Evolutionary conservation across 2,329 filamentous ascomycete genomes (phyloP).

Genomic region (Arthrinium phaeospermum): DNA sequence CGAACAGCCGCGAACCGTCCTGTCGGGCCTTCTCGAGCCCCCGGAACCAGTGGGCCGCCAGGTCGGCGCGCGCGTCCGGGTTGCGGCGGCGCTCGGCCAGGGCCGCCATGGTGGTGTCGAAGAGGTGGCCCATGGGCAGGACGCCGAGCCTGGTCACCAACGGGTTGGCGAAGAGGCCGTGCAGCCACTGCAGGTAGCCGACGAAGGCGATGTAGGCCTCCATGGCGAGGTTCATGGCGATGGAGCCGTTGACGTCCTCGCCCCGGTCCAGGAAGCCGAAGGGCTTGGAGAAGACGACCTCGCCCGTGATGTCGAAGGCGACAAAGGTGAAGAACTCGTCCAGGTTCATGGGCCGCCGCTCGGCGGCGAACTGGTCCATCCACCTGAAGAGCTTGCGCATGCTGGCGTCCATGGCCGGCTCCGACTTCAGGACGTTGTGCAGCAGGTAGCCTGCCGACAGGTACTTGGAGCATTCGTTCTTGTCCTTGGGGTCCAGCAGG

Average conservation of each 20-base stretch:
- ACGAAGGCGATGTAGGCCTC: constrained; percentile 21
- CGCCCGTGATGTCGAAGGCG: constrained; percentile 40
- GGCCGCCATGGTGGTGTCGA: constrained; percentile 24
- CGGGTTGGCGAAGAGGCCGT: constrained; percentile 29
- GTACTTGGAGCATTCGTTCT: constrained; percentile 41
- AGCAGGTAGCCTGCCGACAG: constrained; percentile 38
- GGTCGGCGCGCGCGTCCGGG: constrained; percentile 25
- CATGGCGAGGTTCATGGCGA: constrained; percentile 25
- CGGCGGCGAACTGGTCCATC: constrained; percentile 27
- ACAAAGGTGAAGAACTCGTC: constrained; percentile 34
- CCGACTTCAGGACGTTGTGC: constrained; percentile 36
- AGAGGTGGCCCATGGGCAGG: constrained; percentile 26
- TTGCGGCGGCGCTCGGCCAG: constrained; percentile 23
- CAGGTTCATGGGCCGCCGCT: constrained; percentile 27
- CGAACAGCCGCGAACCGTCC: constrained; percentile 18
- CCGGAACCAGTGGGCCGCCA: constrained; percentile 26
- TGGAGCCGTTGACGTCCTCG: constrained; percentile 32
- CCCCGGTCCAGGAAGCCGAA: constrained; percentile 37
- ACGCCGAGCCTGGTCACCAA: constrained; percentile 25
- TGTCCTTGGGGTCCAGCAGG: constrained; percentile 40
- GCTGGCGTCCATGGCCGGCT: constrained; percentile 26
- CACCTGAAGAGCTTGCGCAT: constrained; percentile 28
- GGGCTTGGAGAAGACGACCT: constrained; percentile 37
- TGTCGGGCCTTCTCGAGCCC: constrained; percentile 23
- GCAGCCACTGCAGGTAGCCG: constrained; percentile 25